Conservation (phyloP, 129 eudicot genomes). For the Silybum marianum region DNA sequence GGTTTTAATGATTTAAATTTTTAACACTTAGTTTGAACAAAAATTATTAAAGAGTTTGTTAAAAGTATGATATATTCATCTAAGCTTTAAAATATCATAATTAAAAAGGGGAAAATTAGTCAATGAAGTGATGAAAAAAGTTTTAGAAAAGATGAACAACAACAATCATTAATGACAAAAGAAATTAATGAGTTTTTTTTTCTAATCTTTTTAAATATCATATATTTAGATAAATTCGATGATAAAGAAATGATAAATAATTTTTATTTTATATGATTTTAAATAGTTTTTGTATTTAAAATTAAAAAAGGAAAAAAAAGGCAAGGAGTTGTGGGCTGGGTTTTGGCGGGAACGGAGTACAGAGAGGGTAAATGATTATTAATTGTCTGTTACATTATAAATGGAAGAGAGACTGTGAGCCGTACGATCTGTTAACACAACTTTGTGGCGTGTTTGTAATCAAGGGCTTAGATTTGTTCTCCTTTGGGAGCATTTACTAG, state of each 20-base stretch:
- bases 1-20: too few relatives aligned
- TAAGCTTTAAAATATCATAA: not conserved
- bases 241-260: too few relatives aligned
- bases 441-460: not conserved
- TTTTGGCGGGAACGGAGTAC: constrained; percentile 37
- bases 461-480: constrained; percentile 20
- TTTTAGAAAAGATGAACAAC: constrained; percentile 23
- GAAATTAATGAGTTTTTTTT: not conserved
- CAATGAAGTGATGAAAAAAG: constrained; percentile 28
- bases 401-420: constrained; percentile 18
- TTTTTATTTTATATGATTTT: too few relatives aligned
- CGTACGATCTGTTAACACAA: constrained; percentile 29
- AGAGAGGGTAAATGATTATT: constrained; percentile 27
- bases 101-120: constrained; percentile 12
- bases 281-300: too few relatives aligned
- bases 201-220: too few relatives aligned
- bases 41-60: too few relatives aligned
- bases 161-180: constrained; percentile 28
- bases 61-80: not conserved
- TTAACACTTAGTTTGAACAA: too few relatives aligned
- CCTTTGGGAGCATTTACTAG: constrained; percentile 24
- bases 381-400: constrained; percentile 33
- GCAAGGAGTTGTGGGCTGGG: constrained; percentile 2
- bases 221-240: too few relatives aligned
- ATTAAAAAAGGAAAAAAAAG: not conserved